A percentile compares a stretch with the other conserved stretches of the same genome.
Conservation (phyloP, 176 grass and related monocot species). For the Canna indica region DNA sequence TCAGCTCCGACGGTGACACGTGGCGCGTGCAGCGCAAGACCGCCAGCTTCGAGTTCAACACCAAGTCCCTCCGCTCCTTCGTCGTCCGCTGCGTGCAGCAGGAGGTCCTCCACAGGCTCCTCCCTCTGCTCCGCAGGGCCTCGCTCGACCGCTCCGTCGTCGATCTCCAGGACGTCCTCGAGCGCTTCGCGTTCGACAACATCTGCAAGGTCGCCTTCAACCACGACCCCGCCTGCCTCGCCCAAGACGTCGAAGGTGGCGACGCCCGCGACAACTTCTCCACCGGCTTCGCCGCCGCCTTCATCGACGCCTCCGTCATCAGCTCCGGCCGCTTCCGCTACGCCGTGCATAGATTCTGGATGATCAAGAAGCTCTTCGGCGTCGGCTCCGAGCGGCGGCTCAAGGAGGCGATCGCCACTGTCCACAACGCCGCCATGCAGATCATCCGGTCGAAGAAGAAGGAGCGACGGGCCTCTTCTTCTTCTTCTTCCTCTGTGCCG, state of each 20-base stretch:
- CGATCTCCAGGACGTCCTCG: constrained; percentile 60
- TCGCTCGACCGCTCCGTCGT: background rate
- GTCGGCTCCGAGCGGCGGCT: constrained; percentile 47
- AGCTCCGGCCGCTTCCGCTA: constrained; percentile 51
- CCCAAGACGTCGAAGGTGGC: constrained; percentile 5
- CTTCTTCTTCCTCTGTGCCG: background rate
- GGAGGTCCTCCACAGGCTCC: background rate
- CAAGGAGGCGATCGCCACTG: constrained; percentile 32
- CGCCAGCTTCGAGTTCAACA: constrained; percentile 1
- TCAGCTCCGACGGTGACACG: background rate
- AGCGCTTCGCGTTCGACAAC: constrained; percentile 61
- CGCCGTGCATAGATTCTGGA: constrained; percentile 41
- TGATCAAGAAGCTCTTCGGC: constrained; percentile 35
- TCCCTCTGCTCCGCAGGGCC: constrained; percentile 30
- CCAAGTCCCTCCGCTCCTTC: constrained; percentile 11
- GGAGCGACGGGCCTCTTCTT: constrained; percentile 17
- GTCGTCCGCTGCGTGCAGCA: background rate
- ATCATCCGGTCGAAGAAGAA: constrained; percentile 41
- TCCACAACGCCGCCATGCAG: constrained; percentile 45
- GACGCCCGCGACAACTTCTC: background rate
- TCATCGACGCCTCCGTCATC: constrained; percentile 46
- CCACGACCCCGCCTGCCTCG: constrained; percentile 37
- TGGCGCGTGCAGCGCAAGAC: constrained; percentile 6
- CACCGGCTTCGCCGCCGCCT: constrained; percentile 47
- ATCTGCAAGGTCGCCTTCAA: constrained; percentile 63